These are phyloP conservation scores for Fusarium siculi DNA, from an alignment of 2,329 filamentous ascomycete genomes.

Conservation along the genomic window DNA sequence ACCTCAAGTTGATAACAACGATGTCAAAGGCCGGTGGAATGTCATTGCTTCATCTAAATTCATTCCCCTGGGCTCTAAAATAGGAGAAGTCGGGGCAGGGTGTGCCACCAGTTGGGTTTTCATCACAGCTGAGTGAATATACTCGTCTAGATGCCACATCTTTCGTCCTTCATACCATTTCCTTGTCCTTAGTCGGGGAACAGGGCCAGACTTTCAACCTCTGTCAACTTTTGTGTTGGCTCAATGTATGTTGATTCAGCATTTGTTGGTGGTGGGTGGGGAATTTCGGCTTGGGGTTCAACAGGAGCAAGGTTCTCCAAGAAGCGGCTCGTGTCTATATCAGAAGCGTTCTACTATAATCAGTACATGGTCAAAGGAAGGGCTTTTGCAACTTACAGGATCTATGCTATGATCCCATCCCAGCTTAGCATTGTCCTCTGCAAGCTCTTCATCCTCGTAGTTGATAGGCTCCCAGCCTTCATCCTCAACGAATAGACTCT, in stretches of 20 bases:
- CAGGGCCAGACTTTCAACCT: constrained; percentile 64
- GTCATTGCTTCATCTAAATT: constrained; percentile 69
- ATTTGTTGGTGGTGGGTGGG: constrained; percentile 38
- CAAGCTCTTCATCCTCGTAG: constrained; percentile 66
- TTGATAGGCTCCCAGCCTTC: constrained; percentile 79
- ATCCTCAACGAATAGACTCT: constrained; percentile 80
- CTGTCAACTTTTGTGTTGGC: constrained; percentile 78
- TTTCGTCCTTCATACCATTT: background rate
- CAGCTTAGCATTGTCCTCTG: constrained; percentile 73
- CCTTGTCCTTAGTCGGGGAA: constrained; percentile 51
- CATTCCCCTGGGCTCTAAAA: constrained; percentile 61
- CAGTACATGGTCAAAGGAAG: constrained; percentile 33
- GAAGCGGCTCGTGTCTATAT: constrained; percentile 56
- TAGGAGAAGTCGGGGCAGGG: constrained; percentile 78
- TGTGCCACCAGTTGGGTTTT: constrained; percentile 88
- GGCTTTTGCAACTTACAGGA: constrained; percentile 58
- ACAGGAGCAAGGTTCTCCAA: constrained; percentile 38
- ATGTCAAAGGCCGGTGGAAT: constrained; percentile 77
- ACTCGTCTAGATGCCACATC: constrained; percentile 10
- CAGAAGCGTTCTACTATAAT: constrained; percentile 56
- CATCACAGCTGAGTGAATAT: constrained; percentile 41
- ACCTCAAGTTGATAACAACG: constrained; percentile 68
- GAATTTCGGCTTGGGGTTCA: constrained; percentile 22
- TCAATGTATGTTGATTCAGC: constrained; percentile 59
- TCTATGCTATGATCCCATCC: constrained; percentile 79